Conservation (phyloP, 805 yeast species). For the Yarrowia sp. region DNA sequence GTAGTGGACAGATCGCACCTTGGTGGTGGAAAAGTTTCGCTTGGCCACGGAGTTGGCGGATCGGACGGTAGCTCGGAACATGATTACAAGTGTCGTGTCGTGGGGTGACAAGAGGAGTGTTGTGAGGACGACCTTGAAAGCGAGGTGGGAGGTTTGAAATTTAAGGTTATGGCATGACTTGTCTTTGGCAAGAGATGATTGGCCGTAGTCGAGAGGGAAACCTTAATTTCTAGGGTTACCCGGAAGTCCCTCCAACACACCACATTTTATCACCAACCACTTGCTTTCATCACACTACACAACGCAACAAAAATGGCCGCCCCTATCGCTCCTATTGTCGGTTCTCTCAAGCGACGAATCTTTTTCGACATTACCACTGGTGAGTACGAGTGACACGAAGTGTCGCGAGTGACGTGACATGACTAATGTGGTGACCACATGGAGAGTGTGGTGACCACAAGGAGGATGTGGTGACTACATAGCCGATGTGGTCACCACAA, state of each 20-base stretch:
- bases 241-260: background rate
- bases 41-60: slow-evolving; percentile 42
- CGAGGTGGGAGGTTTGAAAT: slow-evolving; percentile 5
- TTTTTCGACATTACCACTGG: slow-evolving; percentile 80
- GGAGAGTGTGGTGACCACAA: background rate
- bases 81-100: slow-evolving; percentile 12
- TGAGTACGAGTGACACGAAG: slow-evolving; percentile 25
- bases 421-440: background rate
- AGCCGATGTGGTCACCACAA: background rate
- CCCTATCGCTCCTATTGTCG: slow-evolving; percentile 88
- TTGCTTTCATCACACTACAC: slow-evolving; percentile 4
- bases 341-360: slow-evolving; percentile 80
- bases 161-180: slow-evolving; percentile 36
- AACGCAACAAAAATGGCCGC: slow-evolving; percentile 57
- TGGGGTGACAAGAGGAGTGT: background rate
- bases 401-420: background rate
- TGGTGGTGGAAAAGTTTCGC: slow-evolving; percentile 50
- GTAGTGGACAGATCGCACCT: slow-evolving; percentile 58
- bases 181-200: background rate
- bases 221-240: background rate
- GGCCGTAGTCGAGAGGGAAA: too few species aligned
- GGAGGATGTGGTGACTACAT: background rate
- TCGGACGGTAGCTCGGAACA: slow-evolving; percentile 41
- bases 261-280: slow-evolving; percentile 10
- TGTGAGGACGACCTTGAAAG: background rate